phyloP scores from a whole-genome alignment of 306 rosid species.

The Rosa rugosa region DNA sequence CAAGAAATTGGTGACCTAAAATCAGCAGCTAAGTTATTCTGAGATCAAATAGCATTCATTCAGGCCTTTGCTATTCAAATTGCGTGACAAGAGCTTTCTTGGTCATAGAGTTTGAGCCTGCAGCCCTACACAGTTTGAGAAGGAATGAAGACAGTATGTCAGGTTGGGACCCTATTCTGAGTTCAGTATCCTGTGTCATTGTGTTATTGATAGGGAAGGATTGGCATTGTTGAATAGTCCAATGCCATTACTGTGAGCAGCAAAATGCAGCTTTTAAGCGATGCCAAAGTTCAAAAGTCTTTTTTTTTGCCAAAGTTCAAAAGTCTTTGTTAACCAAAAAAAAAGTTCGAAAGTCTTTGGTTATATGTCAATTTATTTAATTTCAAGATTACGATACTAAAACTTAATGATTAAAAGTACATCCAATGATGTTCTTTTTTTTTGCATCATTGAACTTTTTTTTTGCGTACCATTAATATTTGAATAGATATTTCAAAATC shows the following conservation, averaged over 20 bases:
- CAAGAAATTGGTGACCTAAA: slow-evolving; percentile 35
- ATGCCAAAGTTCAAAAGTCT: too few species aligned
- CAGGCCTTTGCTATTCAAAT: slow-evolving; percentile 1
- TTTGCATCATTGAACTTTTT: too few species aligned
- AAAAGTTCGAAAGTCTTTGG: too few species aligned
- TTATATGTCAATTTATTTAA: too few species aligned
- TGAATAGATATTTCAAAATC: too few species aligned
- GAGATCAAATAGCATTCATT: slow-evolving; percentile 28
- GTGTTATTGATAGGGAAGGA: neutral
- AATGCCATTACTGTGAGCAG: neutral
- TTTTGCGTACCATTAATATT: too few species aligned
- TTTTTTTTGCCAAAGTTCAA: too few species aligned
- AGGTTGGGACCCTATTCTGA: neutral
- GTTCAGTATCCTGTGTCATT: neutral
- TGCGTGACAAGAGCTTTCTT: neutral
- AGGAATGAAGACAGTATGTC: neutral
- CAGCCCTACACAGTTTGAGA: neutral
- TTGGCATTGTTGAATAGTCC: neutral
- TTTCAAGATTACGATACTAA: too few species aligned
- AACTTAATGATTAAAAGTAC: too few species aligned
- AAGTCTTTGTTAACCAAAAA: too few species aligned
- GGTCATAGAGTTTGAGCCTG: neutral
- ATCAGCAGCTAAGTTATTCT: slow-evolving; percentile 34
- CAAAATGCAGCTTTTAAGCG: neutral
- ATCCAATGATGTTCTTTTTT: too few species aligned